Conservation (phyloP, 306 rosid genomes). For the Erythrophleum fordii region DNA sequence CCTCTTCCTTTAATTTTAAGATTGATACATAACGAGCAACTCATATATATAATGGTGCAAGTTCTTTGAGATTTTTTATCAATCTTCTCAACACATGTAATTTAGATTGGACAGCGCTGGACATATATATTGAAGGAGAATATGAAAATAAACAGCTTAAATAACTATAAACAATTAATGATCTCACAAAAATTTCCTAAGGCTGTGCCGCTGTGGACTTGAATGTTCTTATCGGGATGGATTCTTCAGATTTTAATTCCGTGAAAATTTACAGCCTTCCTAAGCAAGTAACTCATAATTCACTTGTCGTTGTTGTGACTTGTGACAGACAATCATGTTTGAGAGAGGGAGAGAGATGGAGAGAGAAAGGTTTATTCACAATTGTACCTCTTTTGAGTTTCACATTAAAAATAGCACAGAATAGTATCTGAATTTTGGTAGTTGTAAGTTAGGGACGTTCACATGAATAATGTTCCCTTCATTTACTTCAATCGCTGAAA, state of each 20-base stretch:
- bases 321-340: conserved; percentile 50
- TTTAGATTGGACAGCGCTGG: background rate
- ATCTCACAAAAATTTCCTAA: background rate
- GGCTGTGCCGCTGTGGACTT: background rate
- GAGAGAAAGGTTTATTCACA: conserved; percentile 44
- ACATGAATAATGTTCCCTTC: conserved; percentile 96
- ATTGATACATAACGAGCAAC: background rate
- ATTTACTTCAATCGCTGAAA: conserved; percentile 82
- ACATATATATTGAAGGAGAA: background rate
- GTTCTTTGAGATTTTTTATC: background rate
- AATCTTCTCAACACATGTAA: background rate
- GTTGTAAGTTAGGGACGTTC: conserved; percentile 83
- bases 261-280: conserved; percentile 24
- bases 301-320: conserved; percentile 8
- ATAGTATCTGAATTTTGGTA: conserved; percentile 73
- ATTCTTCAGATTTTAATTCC: background rate
- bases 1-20: conserved; percentile 20
- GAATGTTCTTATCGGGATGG: background rate
- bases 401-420: conserved; percentile 57
- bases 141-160: background rate
- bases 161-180: background rate
- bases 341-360: conserved; percentile 46
- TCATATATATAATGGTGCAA: background rate
- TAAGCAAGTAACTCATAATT: conserved; percentile 26
- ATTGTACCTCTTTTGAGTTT: conserved; percentile 52